phyloP scores from a whole-genome alignment of 2,329 filamentous ascomycete genomes.

The Epichloe festucae region DNA sequence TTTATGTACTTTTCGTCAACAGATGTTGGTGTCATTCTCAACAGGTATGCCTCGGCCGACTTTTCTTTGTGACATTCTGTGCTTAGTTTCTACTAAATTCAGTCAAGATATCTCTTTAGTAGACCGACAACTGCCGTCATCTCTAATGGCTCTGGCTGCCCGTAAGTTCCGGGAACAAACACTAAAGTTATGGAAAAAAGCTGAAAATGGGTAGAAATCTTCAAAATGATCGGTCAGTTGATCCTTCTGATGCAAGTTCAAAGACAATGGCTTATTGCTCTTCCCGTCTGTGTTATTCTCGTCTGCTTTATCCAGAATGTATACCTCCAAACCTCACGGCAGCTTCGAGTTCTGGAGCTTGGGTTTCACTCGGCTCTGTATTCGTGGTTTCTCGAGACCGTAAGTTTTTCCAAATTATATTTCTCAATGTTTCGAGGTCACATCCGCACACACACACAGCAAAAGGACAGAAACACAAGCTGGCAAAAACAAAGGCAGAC shows the following conservation, averaged over 20 bases:
- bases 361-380: slow-evolving; percentile 37
- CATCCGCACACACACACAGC: no score
- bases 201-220: slow-evolving; percentile 15
- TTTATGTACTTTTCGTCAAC: background rate
- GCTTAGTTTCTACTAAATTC: slow-evolving; percentile 20
- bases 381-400: slow-evolving; percentile 27
- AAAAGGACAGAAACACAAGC: background rate
- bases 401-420: background rate
- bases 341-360: slow-evolving; percentile 41
- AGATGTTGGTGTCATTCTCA: slow-evolving; percentile 3
- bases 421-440: no score
- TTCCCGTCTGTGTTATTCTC: slow-evolving; percentile 22
- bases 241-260: slow-evolving; percentile 32
- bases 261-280: slow-evolving; percentile 27
- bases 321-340: slow-evolving; percentile 38
- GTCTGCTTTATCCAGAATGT: slow-evolving; percentile 12
- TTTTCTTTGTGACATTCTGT: background rate
- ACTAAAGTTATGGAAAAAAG: background rate
- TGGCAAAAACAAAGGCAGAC: background rate
- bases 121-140: slow-evolving; percentile 22
- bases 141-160: slow-evolving; percentile 14
- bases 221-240: slow-evolving; percentile 28
- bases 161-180: slow-evolving; percentile 12
- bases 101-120: slow-evolving; percentile 27
- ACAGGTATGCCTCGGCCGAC: background rate